A percentile compares a stretch with the other conserved stretches of the same genome.
These are phyloP conservation scores for Rubia balearica DNA, from an alignment of 305 asterid genomes.

Conservation along the genomic window DNA sequence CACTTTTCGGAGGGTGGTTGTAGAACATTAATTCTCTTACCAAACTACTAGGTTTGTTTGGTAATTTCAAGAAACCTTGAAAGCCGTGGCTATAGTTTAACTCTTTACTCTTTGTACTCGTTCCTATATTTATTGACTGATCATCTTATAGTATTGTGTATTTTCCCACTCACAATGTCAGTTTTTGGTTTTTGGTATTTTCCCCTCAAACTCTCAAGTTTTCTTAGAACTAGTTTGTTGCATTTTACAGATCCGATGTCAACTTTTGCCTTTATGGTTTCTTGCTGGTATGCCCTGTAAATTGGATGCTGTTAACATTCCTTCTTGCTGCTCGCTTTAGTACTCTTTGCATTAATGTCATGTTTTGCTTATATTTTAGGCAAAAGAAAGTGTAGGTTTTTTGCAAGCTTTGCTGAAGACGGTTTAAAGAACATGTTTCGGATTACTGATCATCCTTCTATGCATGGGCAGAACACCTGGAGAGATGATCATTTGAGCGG, in stretches of 20 bases:
- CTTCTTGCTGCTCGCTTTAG: not conserved
- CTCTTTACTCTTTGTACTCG: not conserved
- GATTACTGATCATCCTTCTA: constrained; percentile 32
- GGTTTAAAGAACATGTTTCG: constrained; percentile 36
- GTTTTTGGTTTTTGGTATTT: constrained; percentile 4
- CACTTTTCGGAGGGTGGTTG: not conserved
- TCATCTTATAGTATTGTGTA: not conserved
- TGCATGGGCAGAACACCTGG: constrained; percentile 23
- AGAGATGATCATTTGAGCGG: constrained; percentile 34
- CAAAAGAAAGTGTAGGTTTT: constrained; percentile 48
- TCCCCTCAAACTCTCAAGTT: constrained; percentile 3
- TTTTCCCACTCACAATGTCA: not conserved
- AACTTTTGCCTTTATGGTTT: constrained; percentile 71
- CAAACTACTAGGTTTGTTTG: not conserved
- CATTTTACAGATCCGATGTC: constrained; percentile 50
- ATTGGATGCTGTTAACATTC: not conserved
- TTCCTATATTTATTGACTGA: not conserved
- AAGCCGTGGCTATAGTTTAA: not conserved
- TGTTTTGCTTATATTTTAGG: constrained; percentile 35
- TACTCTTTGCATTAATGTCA: constrained; percentile 5
- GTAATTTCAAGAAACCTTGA: not conserved
- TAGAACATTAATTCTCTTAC: not conserved
- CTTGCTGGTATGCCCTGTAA: constrained; percentile 50
- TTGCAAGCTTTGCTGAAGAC: constrained; percentile 51
- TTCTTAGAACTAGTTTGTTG: constrained; percentile 18